Percentiles rank a stretch among this genome's conserved stretches.
These are phyloP conservation scores for Theileria equi DNA, from an alignment of 169 alveolate genomes.

Conservation along the genomic window DNA sequence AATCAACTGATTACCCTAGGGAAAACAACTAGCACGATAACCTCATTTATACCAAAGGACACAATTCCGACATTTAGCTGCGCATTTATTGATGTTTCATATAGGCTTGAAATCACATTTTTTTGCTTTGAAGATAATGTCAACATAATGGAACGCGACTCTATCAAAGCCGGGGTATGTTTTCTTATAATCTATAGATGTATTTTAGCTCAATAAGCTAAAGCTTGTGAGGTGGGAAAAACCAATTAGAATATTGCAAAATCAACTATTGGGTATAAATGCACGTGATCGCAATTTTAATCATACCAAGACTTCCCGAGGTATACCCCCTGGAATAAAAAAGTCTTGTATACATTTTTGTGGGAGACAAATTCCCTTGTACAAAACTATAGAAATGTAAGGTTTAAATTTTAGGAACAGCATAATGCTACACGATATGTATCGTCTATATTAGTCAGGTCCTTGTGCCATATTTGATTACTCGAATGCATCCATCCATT, in stretches of 20 bases:
- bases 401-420: conserved; percentile 37
- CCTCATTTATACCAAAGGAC: conserved; percentile 13
- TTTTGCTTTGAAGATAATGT: conserved; percentile 11
- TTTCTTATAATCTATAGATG: not conserved
- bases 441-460: conserved; percentile 8
- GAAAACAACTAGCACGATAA: conserved; percentile 20
- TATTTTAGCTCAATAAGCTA: conserved; percentile 19
- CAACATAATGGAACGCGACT: not conserved
- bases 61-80: conserved; percentile 37
- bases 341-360: not conserved
- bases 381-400: not conserved
- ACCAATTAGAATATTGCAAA: conserved; percentile 31
- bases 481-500: conserved; percentile 70
- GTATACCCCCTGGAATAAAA: not conserved
- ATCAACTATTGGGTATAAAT: conserved; percentile 18
- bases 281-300: not conserved
- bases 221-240: conserved; percentile 35
- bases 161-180: conserved; percentile 9
- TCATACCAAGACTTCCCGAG: not conserved
- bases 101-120: conserved; percentile 40
- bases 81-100: conserved; percentile 24
- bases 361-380: not conserved
- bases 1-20: conserved; percentile 51
- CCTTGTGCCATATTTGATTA: conserved; percentile 69
- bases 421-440: conserved; percentile 47